Evolutionary conservation across 805 yeast species (phyloP), one percentile per base, ranked within the genome.

Genomic region (Torulaspora maleeae): DNA sequence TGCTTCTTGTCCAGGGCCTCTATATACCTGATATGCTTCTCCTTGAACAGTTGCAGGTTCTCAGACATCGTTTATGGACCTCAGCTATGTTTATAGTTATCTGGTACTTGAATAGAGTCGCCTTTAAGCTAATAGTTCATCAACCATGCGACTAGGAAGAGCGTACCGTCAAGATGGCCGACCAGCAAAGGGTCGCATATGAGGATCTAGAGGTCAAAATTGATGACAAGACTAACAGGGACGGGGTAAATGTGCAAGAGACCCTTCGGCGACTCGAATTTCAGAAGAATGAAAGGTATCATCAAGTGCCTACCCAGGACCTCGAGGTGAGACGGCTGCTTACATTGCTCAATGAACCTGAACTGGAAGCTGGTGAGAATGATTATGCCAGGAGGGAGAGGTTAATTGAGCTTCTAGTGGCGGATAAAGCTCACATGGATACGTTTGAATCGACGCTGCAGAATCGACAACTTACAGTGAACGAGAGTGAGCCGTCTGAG

Each of bases 301-400:
- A 58, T 11, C 46, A 66, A 22, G 72, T 82, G 0, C 93, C 95
- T 9, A 80, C 87, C 0, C 69, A 73, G 20, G 95, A 87, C 55
- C 77, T 65, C 0, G 81, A 79, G 6, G 93, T 88, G 6, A 71
- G 77, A 37, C 51, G 47, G 10, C 58, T 63, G 34, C 69, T 88
- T 36, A 62, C 78, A 29, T 56, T 59, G 19, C 53, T 82, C 4
- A 77, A 76, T 4, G 80, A 82, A 56, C 87, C 89, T 3, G 72
- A 75, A 15, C 73, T 78, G 0, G 58, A 66, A 13, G 72, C 71
- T 49, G 82, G 80, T 1, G 95, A 88, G 60, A 81, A 75, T 40
- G 72, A 68, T 3, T 76, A 74, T 1, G 82, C 73, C 22, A 66
- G 95, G 52, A 68, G 95, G 47, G 77, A 72, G 9, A 64, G 95